Conservation (phyloP, 2,329 filamentous ascomycete genomes). For the Allantophomopsis cytisporea region DNA sequence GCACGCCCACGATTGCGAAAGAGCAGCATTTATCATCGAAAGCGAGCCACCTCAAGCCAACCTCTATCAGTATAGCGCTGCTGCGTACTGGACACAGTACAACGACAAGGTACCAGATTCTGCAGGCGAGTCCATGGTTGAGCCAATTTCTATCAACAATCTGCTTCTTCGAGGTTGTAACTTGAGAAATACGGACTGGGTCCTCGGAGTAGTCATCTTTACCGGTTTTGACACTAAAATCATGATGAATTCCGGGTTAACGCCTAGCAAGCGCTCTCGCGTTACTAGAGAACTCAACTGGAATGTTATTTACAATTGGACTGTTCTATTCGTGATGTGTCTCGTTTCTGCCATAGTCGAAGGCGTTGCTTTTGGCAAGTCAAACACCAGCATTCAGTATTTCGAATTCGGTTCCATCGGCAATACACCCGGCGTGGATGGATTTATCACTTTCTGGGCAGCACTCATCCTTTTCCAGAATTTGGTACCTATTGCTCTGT, state of each 20-base stretch:
- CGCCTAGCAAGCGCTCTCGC: conserved; percentile 82
- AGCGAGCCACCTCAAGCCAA: conserved; percentile 89
- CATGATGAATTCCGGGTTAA: conserved; percentile 96
- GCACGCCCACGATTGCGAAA: conserved; percentile 87
- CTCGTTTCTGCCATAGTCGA: conserved; percentile 74
- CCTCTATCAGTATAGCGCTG: conserved; percentile 87
- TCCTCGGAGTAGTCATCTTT: conserved; percentile 82
- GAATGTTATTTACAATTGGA: conserved; percentile 95
- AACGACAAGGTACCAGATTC: conserved; percentile 48
- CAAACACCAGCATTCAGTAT: conserved; percentile 59
- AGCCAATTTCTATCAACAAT: conserved; percentile 92
- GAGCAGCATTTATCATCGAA: conserved; percentile 74
- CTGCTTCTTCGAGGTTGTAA: conserved; percentile 86
- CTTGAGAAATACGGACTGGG: conserved; percentile 91
- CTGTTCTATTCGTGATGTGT: conserved; percentile 82
- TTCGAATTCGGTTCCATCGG: conserved; percentile 85
- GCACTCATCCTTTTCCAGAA: conserved; percentile 94
- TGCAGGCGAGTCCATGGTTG: conserved; percentile 65
- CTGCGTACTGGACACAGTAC: conserved; percentile 72
- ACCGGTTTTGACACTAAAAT: conserved; percentile 96
- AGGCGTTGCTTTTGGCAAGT: conserved; percentile 66
- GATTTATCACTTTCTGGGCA: conserved; percentile 95
- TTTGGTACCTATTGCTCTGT: conserved; percentile 94
- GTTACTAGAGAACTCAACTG: conserved; percentile 92
- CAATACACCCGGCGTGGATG: conserved; percentile 59